Base-by-base conservation (phyloP, 495 filamentous ascomycete species). In the Haplographium delicatum region DNA sequence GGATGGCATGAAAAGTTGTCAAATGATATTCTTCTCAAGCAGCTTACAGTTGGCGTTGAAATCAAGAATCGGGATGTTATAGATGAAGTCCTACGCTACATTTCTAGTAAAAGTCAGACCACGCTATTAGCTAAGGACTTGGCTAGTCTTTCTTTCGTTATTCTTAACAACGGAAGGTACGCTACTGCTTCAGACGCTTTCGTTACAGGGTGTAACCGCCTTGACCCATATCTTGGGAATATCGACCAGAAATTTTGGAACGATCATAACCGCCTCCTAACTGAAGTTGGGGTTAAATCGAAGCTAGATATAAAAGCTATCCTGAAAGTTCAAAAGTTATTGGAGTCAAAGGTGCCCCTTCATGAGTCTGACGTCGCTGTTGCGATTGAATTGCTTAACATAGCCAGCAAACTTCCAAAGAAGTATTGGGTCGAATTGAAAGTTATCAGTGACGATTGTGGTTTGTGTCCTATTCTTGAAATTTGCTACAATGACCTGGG, bases 1-100 rank as follows among this genome's bases (percentile, higher is more conserved):
- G 67, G 62, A 16, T 68, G 65, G 67, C 27, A 59, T 23, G 24
- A 31, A 7, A 28, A 15, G 23, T 44, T 68, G n/a, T 51, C 59
- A 15, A 22, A 42, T 7, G 10, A 51, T 8, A 31, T 58, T 9
- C 41, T 69, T 15, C 42, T 59, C 6, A 30, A 19, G 22, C 67
- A 70, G 19, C 35, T 70, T 6, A 39, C 56, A 8, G 27, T 33
- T 30, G 54, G 63, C 9, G 18, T 62, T 7, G 42, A 39, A 34
- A 37, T 26, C 8, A 44, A 30, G 5, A 54, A 64, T 31, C 50
- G 57, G 38, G 37, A 37, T 8, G 50, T 58, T 15, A 48, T 64
- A 8, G 55, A 57, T 18, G 55, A 39, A 38, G 30, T 68, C 23
- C 50, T 68, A 0, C 33, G 16, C 8, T 59, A 65, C 19, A 50